Percentiles rank a stretch among this genome's conserved stretches.
Evolutionary conservation across 2,329 filamentous ascomycete species (phyloP).

Genomic region (Aspergillus fijiensis): DNA sequence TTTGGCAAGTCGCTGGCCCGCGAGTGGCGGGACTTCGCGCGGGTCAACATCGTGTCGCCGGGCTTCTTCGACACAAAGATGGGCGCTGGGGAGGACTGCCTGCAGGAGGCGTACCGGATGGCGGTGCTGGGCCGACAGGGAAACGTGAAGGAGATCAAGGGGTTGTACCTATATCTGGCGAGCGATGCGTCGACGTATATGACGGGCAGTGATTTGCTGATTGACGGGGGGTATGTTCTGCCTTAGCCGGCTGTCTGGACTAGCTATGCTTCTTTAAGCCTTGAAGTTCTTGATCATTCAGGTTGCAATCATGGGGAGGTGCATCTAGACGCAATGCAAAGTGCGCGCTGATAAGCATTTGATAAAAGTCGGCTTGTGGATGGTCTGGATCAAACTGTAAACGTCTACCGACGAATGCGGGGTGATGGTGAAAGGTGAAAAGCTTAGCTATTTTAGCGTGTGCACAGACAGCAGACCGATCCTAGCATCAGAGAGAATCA

Average conservation of each 20-base stretch:
- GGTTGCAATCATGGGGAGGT: no score
- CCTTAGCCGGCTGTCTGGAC: constrained; percentile 15
- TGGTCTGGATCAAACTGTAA: no score
- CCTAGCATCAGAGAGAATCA: no score
- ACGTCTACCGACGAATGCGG: no score
- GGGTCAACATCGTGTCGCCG: constrained; percentile 57
- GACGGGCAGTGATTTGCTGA: constrained; percentile 50
- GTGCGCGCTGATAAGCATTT: no score
- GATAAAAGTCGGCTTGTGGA: no score
- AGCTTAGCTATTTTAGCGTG: no score
- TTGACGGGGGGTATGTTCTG: constrained; percentile 50
- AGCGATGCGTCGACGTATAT: constrained; percentile 50
- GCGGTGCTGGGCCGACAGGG: constrained; percentile 45
- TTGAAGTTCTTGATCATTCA: not conserved
- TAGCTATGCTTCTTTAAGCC: not conserved
- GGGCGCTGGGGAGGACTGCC: constrained; percentile 45
- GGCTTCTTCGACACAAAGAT: constrained; percentile 59
- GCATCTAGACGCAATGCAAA: no score
- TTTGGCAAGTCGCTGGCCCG: constrained; percentile 56
- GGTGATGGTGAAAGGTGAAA: no score
- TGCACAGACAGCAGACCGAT: no score
- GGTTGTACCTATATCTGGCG: constrained; percentile 48
- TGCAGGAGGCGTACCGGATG: constrained; percentile 51
- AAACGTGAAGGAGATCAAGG: constrained; percentile 37
- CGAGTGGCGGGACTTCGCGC: constrained; percentile 59